Conservation (phyloP, 2,329 filamentous ascomycete species). For the Aspergillus fischeri region DNA sequence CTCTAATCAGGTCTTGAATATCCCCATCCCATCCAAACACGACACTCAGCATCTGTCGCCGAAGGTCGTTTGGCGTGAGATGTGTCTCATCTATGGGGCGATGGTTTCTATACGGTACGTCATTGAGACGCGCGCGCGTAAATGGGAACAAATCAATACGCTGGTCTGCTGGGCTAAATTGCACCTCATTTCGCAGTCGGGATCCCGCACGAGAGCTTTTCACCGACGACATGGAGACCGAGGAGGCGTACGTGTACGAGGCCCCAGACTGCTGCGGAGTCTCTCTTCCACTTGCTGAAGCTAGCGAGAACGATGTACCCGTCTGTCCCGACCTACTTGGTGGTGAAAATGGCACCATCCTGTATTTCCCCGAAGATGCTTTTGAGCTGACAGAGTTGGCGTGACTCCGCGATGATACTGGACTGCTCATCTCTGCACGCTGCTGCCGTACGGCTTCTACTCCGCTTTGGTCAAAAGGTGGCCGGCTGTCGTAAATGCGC, state of each 20-base stretch:
- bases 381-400: constrained; percentile 59
- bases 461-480: constrained; percentile 66
- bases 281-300: constrained; percentile 30
- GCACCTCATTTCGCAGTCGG: constrained; percentile 72
- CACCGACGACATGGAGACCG: constrained; percentile 46
- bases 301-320: constrained; percentile 44
- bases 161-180: constrained; percentile 71
- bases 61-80: constrained; percentile 70
- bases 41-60: constrained; percentile 83
- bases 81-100: constrained; percentile 54
- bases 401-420: constrained; percentile 59
- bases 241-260: constrained; percentile 42
- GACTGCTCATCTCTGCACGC: constrained; percentile 63
- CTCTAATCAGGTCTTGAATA: constrained; percentile 72
- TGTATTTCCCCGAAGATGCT: constrained; percentile 47
- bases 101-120: constrained; percentile 75
- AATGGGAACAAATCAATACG: constrained; percentile 81
- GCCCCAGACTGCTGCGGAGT: constrained; percentile 36
- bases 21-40: constrained; percentile 95
- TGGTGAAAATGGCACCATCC: constrained; percentile 37
- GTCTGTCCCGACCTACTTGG: constrained; percentile 41
- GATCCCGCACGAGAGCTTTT: constrained; percentile 53
- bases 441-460: constrained; percentile 59
- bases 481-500: constrained; percentile 65
- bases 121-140: constrained; percentile 72